These are phyloP conservation scores for Lasiodiplodia hormozganensis DNA, from an alignment of 2,329 filamentous ascomycete species.

Conservation along the genomic window DNA sequence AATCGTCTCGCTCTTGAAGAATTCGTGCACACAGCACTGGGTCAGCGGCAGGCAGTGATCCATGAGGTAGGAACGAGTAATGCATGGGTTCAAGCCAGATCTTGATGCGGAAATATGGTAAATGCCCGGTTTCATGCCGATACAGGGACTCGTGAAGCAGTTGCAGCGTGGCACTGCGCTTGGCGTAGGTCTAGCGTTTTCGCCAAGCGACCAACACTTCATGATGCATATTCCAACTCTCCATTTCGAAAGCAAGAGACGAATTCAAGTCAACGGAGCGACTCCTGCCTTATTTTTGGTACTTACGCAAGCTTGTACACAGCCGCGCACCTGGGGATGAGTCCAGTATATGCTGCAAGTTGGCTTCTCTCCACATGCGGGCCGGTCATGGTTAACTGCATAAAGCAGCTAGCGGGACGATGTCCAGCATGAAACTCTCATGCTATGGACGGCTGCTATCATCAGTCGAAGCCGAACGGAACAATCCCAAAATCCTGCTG, in stretches of 20 bases:
- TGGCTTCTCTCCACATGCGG: not conserved
- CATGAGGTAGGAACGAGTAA: not conserved
- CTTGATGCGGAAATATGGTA: not conserved
- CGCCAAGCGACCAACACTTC: not conserved
- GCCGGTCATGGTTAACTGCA: not conserved
- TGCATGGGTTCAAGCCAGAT: not conserved
- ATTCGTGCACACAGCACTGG: not conserved
- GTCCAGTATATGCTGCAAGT: not conserved
- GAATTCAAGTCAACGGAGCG: not conserved
- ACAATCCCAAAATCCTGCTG: conserved; percentile 27
- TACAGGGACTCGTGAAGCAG: not conserved
- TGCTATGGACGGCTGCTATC: not conserved
- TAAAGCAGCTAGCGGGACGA: not conserved
- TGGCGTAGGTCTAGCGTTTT: not conserved
- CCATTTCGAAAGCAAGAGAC: not conserved
- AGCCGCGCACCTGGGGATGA: not conserved
- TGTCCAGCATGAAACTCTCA: too few relatives aligned
- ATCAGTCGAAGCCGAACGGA: conserved; percentile 21
- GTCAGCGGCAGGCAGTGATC: not conserved
- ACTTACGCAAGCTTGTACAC: conserved; percentile 11
- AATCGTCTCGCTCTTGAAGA: not conserved
- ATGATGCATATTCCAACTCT: not conserved
- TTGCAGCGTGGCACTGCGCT: not conserved
- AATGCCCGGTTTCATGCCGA: not conserved
- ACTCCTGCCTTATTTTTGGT: not conserved